These are phyloP conservation scores for Populus ilicifolia DNA, from an alignment of 345 rosid species.

Conservation along the genomic window DNA sequence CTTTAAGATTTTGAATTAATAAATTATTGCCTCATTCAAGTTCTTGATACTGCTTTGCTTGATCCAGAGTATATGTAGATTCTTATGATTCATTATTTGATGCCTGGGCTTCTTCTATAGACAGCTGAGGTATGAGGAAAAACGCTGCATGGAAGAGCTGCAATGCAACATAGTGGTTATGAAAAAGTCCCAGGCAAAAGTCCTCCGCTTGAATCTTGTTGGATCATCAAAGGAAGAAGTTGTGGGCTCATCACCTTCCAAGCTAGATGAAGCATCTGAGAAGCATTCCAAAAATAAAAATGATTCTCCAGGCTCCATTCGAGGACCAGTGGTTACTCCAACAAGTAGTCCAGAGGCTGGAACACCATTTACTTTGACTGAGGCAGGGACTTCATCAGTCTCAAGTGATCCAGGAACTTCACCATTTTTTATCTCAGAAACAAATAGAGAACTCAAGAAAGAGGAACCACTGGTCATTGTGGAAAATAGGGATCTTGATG, in stretches of 20 bases:
- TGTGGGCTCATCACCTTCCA: constrained; percentile 36
- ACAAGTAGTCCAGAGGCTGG: constrained; percentile 94
- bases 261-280: constrained; percentile 45
- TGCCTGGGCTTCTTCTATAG: constrained; percentile 36
- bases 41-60: not conserved
- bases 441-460: constrained; percentile 62
- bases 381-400: constrained; percentile 90
- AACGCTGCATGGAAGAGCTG: constrained; percentile 85
- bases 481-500: constrained; percentile 50
- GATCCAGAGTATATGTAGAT: not conserved
- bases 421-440: constrained; percentile 60
- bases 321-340: constrained; percentile 82
- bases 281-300: constrained; percentile 38
- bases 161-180: constrained; percentile 96
- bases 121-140: constrained; percentile 83
- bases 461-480: constrained; percentile 50
- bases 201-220: constrained; percentile 87
- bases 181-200: constrained; percentile 89
- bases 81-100: not conserved
- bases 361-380: constrained; percentile 92
- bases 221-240: constrained; percentile 60
- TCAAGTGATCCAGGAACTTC: constrained; percentile 97
- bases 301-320: constrained; percentile 44
- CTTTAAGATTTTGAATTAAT: not conserved
- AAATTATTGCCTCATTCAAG: not conserved